Base-by-base conservation (phyloP, 202 grass and related monocot genomes). In the Saccharum hybrid region DNA sequence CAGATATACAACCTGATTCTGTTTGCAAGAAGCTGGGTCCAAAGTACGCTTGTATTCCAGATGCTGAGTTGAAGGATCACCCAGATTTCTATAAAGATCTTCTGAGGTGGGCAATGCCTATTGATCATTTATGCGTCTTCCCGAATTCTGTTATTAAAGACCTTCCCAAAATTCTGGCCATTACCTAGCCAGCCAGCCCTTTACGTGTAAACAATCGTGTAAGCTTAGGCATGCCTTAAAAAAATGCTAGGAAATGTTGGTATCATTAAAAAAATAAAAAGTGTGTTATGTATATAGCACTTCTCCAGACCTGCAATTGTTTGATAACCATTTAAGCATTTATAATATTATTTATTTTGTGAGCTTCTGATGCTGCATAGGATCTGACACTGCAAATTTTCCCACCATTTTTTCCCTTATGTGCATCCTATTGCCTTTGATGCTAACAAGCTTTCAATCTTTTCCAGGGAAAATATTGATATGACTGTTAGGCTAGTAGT, bases 401-500 rank as follows among this genome's bases (percentile, higher is more conserved):
- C 21, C 33, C 34, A n/a, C 13, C 5, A 16, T 28, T 13, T 72
- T 66, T 18, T 22, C 57, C 11, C 11, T 12, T 45, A 19, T 23
- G 52, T 60, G 22, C 34, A 39, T 76, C 15, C 39, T 48, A 56
- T 71, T 86, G 18, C 36, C 15, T 80, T n/a, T 78, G 21, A 76
- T 81, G 18, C 46, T 81, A 42, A 74, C 77, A 28, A 77, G 59
- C 36, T 70, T 45, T 2, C 11, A 38, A 71, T 65, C 21, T 66
- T 85, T 79, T 89, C 57, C 85, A 99, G 93, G 88, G 96, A 96
- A 84, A 89, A 99, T 86, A 96, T 99, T 77, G 85, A 96, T 77
- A 99, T 99, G 96, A 99, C 96, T 65, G 89, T 99, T 43, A 89
- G 93, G 51, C 86, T 96, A 46, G 91, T 98, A 10, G 87, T 96